Evolutionary conservation across 108 stramenopile genomes (phyloP), one percentile per base, ranked within the genome.

Genomic region (Chaetoceros tenuissimus): DNA sequence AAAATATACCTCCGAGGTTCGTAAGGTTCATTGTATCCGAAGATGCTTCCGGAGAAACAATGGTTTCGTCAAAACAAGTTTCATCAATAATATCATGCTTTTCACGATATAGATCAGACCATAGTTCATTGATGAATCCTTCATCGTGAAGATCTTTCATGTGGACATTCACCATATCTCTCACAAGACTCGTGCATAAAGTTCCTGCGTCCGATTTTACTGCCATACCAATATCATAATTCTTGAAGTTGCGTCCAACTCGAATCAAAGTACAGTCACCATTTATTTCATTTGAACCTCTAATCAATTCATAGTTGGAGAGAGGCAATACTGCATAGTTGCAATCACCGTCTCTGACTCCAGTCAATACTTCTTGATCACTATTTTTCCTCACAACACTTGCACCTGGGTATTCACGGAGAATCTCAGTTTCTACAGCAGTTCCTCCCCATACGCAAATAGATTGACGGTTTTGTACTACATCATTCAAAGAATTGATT

Each of bases 91-190:
- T n/a, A n/a, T n/a, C n/a, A n/a, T n/a, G n/a, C n/a, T n/a, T n/a
- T n/a, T n/a, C n/a, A n/a, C n/a, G n/a, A n/a, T n/a, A n/a, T n/a
- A n/a, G n/a, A n/a, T n/a, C n/a, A n/a, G n/a, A n/a, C 63, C 40
- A 60, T 34, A 59, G 52, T 51, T 28, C 27, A 1, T 60, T 34
- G 43, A 69, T 44, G 28, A 63, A 69, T 0, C 69, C 69, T 34
- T 71, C 69, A 25, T 29, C 27, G 2, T 65, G n/a, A 63, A 71
- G 64, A 40, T 65, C 53, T 46, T 60, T 21, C 54, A 71, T 18
- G 44, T 65, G 64, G 24, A 46, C 40, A 13, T 71, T 49, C 27
- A 71, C n/a, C 2, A 57, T 56, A 49, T 71, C 47, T 1, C 43
- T 17, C 2, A 65, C 21, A 19, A 71, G 28, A 20, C 48, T 51